Base-by-base conservation (phyloP, 176 grass and related monocot genomes). In the Metroxylon sagu region DNA sequence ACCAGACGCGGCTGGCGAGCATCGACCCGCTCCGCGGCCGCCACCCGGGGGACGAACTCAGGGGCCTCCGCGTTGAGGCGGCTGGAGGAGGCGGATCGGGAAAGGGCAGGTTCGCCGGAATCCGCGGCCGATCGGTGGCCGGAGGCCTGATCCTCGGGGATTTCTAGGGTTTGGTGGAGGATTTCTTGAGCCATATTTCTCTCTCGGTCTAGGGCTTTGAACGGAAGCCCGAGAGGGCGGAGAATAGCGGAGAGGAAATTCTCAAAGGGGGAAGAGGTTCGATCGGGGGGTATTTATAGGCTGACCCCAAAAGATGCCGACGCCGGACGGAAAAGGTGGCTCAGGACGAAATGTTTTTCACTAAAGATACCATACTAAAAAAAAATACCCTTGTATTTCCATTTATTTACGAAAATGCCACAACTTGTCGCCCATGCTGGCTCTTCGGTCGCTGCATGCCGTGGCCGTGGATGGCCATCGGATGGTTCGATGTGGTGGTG, bases 11-110 rank as follows among this genome's bases (percentile, higher is more conserved):
- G 62, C 18, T 19, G 39, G 43, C 48, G 19, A 12, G 21, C 39
- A 19, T 8, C 39, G 62, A 50, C 8, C 48, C n/a, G 23, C 4
- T 21, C 62, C 18, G 51, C 57, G 12, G 58, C 69, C 3, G 85
- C 66, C 0, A 77, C 54, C 19, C 85, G 89, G 12, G 89, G 89
- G 61, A 95, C 89, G 66, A 95, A 95, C 82, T 95, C 85, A 5
- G 89, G 82, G 27, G 89, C 89, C 76, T 68, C 72, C 16, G 89
- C 89, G 80, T 95, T 95, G 65, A 95, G 89, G 7, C 89, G 72
- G 69, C 82, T 85, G 5, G 82, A 52, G 50, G 85, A 89, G 59
- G 76, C 71, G 67, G 71, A 73, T 52, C 89, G 73, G 18, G 76
- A 50, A 26, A 95, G 82, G 1, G 52, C 69, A 4, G 77, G 68